These are phyloP conservation scores for Pueraria montana DNA, from an alignment of 306 rosid genomes.

Conservation along the genomic window DNA sequence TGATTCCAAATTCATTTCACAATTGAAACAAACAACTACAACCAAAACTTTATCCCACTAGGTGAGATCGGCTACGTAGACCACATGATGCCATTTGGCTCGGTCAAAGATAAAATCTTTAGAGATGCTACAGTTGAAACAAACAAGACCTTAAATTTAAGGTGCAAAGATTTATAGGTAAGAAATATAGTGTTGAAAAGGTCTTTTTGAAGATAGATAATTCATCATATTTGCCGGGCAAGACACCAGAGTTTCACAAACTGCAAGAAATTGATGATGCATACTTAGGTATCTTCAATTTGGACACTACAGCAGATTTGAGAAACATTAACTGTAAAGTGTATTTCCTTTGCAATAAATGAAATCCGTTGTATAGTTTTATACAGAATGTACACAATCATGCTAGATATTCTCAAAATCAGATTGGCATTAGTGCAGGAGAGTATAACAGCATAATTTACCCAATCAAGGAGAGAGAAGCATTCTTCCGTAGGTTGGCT, in stretches of 20 bases:
- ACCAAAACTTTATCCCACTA: no score
- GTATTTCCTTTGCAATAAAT: neutral
- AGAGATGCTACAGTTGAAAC: neutral
- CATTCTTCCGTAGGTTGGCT: neutral
- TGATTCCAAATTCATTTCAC: neutral
- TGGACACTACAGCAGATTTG: constrained; percentile 1
- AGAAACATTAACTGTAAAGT: neutral
- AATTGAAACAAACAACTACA: neutral
- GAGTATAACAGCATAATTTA: constrained; percentile 31
- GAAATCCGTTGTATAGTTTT: neutral
- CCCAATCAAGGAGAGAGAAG: constrained; percentile 51
- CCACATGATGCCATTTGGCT: no score
- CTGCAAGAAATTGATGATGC: neutral
- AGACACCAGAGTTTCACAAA: neutral
- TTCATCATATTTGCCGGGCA: neutral
- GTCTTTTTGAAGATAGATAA: neutral
- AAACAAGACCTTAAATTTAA: constrained; percentile 6
- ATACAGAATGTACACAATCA: neutral
- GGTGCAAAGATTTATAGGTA: neutral
- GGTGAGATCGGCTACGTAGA: no score
- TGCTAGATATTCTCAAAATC: neutral
- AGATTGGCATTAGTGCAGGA: neutral
- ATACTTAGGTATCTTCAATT: constrained; percentile 10
- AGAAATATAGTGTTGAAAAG: neutral
- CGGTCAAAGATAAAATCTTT: no score